phyloP scores from a whole-genome alignment of 2,329 filamentous ascomycete species.

The Claviceps spartinae region DNA sequence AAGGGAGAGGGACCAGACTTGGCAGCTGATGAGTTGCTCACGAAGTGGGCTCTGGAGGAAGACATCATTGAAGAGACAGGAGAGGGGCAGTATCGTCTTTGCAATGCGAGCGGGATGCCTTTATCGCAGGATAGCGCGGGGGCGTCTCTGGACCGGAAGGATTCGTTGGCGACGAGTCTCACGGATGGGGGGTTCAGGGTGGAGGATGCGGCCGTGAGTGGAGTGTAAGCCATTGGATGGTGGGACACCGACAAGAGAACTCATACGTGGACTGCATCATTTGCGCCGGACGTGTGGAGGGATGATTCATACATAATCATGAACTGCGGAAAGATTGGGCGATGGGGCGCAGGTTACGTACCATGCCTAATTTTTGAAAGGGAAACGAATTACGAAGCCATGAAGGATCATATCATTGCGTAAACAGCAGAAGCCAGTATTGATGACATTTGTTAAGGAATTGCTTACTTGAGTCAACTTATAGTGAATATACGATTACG shows the following conservation, averaged over 20 bases:
- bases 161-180: constrained; percentile 10
- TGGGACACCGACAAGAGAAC: constrained; percentile 9
- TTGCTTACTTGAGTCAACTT: too few species aligned
- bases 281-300: background rate
- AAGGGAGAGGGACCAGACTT: constrained; percentile 46
- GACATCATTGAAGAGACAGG: constrained; percentile 46
- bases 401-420: constrained; percentile 1
- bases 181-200: constrained; percentile 8
- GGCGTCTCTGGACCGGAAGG: constrained; percentile 14
- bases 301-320: background rate
- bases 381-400: constrained; percentile 3
- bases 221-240: constrained; percentile 14
- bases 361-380: background rate
- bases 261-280: background rate
- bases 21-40: constrained; percentile 43
- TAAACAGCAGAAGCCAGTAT: background rate
- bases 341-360: background rate
- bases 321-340: background rate
- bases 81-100: constrained; percentile 43
- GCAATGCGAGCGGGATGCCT: constrained; percentile 15
- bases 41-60: constrained; percentile 50
- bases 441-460: too few species aligned
- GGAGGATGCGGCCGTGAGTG: constrained; percentile 11
- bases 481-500: too few species aligned
- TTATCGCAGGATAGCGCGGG: constrained; percentile 5